Evolutionary conservation across 495 filamentous ascomycete species (phyloP).

Genomic region (Penicillium steckii): DNA sequence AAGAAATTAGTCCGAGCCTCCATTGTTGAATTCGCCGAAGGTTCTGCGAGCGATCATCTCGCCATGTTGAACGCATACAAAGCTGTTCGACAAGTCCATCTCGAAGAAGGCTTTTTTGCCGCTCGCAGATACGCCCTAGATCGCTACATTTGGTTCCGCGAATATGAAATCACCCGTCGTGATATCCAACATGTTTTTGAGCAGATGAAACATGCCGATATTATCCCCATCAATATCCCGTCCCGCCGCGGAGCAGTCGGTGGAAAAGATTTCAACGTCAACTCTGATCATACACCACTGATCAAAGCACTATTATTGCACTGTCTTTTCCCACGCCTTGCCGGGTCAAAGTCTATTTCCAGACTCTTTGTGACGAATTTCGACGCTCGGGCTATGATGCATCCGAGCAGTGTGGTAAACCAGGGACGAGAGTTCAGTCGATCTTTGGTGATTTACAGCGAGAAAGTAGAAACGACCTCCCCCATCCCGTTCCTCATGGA

Average conservation of each 20-base stretch:
- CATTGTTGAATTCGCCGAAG: conserved; percentile 39
- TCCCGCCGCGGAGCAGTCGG: no score
- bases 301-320: conserved; percentile 51
- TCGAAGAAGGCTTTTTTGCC: conserved; percentile 22
- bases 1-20: conserved; percentile 27
- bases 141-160: conserved; percentile 7
- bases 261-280: no score
- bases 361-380: not conserved
- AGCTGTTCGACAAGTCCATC: conserved; percentile 35
- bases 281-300: conserved; percentile 44
- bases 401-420: not conserved
- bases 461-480: not conserved
- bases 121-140: conserved; percentile 29
- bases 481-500: conserved; percentile 14
- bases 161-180: not conserved
- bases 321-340: conserved; percentile 51
- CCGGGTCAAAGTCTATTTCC: conserved; percentile 24
- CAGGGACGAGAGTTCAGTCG: not conserved
- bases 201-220: not conserved
- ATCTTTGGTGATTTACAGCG: not conserved
- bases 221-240: no score
- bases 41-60: conserved; percentile 52
- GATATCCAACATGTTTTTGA: conserved; percentile 3
- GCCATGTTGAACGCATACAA: conserved; percentile 50
- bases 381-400: not conserved